These are phyloP conservation scores for Wickerhamiella sorbophila DNA, from an alignment of 805 yeast species.

Conservation along the genomic window DNA sequence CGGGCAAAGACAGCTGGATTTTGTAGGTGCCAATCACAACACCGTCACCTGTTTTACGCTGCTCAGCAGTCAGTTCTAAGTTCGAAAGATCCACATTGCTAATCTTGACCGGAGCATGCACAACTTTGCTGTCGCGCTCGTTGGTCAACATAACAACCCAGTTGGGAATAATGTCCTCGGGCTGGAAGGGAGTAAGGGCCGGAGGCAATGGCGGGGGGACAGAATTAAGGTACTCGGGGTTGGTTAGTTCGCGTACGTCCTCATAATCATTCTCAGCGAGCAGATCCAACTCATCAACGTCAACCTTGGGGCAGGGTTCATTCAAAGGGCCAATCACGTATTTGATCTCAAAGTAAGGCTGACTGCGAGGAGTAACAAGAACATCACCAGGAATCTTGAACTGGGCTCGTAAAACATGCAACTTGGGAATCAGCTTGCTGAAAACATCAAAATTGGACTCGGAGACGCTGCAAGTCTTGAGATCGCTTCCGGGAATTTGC, in stretches of 20 bases:
- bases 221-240: conserved; percentile 53
- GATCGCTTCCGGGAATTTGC: conserved; percentile 66
- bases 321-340: conserved; percentile 61
- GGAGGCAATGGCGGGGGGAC: conserved; percentile 56
- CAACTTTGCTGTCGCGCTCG: conserved; percentile 68
- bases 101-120: conserved; percentile 30
- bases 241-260: conserved; percentile 37
- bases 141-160: conserved; percentile 60
- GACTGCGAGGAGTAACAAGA: conserved; percentile 54
- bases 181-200: conserved; percentile 67
- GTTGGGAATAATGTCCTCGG: conserved; percentile 33
- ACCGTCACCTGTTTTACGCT: conserved; percentile 26
- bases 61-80: conserved; percentile 37
- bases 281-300: conserved; percentile 16
- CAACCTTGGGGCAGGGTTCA: conserved; percentile 13
- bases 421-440: conserved; percentile 42
- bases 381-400: conserved; percentile 82
- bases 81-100: conserved; percentile 42
- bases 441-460: conserved; percentile 10
- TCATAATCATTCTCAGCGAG: conserved; percentile 22
- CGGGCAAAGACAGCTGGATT: conserved; percentile 55
- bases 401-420: conserved; percentile 53
- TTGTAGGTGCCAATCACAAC: conserved; percentile 58
- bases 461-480: conserved; percentile 20
- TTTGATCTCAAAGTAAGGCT: conserved; percentile 61